phyloP scores from a whole-genome alignment of 768 basidiomycete genomes.

The Boletus fagicola region DNA sequence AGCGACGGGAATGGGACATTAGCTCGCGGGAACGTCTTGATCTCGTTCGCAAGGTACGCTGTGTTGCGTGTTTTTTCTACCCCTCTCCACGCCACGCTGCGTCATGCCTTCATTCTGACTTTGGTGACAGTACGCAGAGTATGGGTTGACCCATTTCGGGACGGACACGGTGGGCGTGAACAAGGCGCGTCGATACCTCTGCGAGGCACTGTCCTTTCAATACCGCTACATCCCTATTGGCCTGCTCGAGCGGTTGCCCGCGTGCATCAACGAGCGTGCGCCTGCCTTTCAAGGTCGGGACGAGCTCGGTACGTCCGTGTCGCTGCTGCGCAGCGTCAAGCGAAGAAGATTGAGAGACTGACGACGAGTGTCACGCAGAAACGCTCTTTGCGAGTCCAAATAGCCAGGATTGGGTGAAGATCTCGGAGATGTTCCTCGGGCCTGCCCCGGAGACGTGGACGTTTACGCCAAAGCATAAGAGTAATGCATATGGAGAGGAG shows the following conservation, averaged over 20 bases:
- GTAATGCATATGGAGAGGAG: conserved; percentile 70
- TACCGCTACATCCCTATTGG: conserved; percentile 96
- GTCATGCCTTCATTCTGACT: not conserved
- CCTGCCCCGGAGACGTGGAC: conserved; percentile 78
- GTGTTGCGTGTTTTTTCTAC: not conserved
- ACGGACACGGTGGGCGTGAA: conserved; percentile 88
- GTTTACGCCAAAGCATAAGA: conserved; percentile 94
- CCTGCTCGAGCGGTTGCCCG: conserved; percentile 78
- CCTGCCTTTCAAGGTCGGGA: conserved; percentile 84
- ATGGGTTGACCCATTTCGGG: conserved; percentile 82
- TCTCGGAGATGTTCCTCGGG: conserved; percentile 94
- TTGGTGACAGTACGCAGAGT: conserved; percentile 72
- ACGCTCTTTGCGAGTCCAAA: conserved; percentile 78
- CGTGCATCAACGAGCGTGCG: conserved; percentile 85
- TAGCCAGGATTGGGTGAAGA: conserved; percentile 86
- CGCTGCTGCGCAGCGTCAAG: too few relatives aligned
- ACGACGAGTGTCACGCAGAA: conserved; percentile 46
- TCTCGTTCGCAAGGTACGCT: conserved; percentile 65
- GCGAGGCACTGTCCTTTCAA: conserved; percentile 94
- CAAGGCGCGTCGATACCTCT: conserved; percentile 88
- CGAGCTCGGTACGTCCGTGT: conserved; percentile 66
- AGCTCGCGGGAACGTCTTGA: conserved; percentile 82
- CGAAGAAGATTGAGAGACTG: not conserved
- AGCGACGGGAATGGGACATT: too few relatives aligned
- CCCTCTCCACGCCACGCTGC: not conserved